phyloP scores from a whole-genome alignment of 2,329 filamentous ascomycete genomes.

The Monilinia aucupariae region DNA sequence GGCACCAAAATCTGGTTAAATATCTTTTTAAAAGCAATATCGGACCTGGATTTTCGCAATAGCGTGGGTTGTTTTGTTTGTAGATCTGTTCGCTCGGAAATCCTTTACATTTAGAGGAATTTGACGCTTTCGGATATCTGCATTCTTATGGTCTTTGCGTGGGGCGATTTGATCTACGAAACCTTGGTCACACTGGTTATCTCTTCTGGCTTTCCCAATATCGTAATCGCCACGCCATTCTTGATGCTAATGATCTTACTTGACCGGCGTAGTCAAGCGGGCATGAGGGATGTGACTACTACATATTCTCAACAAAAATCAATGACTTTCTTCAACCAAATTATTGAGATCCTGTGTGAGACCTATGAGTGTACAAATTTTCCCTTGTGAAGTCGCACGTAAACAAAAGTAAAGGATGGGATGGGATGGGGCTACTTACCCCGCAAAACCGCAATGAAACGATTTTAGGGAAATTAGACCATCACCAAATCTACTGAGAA shows the following conservation, averaged over 20 bases:
- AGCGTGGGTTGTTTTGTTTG: conserved; percentile 30
- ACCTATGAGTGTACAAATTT: background rate
- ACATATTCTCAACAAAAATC: conserved; percentile 34
- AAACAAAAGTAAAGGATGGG: background rate
- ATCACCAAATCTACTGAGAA: background rate
- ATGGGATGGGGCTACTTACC: background rate
- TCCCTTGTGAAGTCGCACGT: background rate
- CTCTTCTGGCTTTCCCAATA: conserved; percentile 26
- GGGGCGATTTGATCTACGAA: conserved; percentile 42
- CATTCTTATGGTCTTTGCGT: conserved; percentile 41
- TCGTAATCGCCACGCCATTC: conserved; percentile 30
- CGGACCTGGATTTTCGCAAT: conserved; percentile 25
- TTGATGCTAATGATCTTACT: conserved; percentile 31
- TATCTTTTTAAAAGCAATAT: conserved; percentile 10
- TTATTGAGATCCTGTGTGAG: background rate
- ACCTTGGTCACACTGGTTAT: conserved; percentile 41
- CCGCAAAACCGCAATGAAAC: background rate
- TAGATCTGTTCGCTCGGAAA: conserved; percentile 21
- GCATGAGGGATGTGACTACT: conserved; percentile 30
- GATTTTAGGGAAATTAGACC: background rate
- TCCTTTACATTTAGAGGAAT: conserved; percentile 26
- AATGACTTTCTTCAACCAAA: conserved; percentile 22
- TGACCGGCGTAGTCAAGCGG: conserved; percentile 36
- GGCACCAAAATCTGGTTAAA: conserved; percentile 50
- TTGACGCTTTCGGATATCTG: conserved; percentile 32